These are phyloP conservation scores for Pezicula carpinea DNA, from an alignment of 2,329 filamentous ascomycete species.

Conservation along the genomic window DNA sequence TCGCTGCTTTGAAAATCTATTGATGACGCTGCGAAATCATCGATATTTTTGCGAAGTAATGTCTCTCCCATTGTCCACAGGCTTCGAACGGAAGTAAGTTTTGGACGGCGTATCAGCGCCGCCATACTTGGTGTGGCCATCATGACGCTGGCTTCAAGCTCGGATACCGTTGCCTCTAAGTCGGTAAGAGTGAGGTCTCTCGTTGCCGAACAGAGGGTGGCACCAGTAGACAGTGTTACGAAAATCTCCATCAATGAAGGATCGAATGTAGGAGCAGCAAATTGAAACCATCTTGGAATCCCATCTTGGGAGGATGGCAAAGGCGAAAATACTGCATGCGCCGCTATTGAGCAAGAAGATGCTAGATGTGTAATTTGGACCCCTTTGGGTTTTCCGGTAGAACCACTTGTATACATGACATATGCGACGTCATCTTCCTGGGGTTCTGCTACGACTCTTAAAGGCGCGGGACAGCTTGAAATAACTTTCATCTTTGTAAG, in stretches of 20 bases:
- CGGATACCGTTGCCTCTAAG: no score
- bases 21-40: no score
- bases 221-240: constrained; percentile 11
- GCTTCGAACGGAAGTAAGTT: background rate
- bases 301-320: no score
- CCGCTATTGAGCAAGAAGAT: constrained; percentile 11
- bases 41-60: no score
- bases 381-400: constrained; percentile 12
- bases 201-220: no score
- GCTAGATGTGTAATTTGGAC: constrained; percentile 31
- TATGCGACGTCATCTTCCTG: background rate
- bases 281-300: background rate
- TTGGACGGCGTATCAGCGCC: background rate
- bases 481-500: no score
- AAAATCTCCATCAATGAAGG: constrained; percentile 29
- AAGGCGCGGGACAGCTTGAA: no score
- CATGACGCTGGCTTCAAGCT: background rate
- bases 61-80: background rate
- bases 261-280: constrained; percentile 6
- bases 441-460: background rate
- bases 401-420: constrained; percentile 11
- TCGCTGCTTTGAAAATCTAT: no score
- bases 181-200: no score
- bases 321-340: background rate
- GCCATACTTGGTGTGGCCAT: background rate